Percentiles rank a stretch among this genome's conserved stretches.
These are phyloP conservation scores for Lentinula sp. DNA, from an alignment of 768 basidiomycete species.

Conservation along the genomic window DNA sequence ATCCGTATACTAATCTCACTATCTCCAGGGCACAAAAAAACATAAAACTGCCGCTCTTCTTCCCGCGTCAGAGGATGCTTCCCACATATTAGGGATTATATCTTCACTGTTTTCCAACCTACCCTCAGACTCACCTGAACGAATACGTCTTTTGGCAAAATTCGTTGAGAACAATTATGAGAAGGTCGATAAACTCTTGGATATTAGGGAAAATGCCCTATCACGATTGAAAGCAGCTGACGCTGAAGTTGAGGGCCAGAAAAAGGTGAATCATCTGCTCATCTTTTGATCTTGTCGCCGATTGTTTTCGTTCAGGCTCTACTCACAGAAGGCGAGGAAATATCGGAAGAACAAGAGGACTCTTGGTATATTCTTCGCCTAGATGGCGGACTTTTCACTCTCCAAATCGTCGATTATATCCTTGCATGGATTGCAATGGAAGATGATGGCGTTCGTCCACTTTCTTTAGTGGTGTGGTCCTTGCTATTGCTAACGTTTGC, in stretches of 20 bases:
- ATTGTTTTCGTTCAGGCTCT: constrained; percentile 35
- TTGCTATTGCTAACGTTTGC: neutral
- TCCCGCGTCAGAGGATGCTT: constrained; percentile 72
- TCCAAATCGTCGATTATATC: constrained; percentile 92
- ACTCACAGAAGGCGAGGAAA: constrained; percentile 47
- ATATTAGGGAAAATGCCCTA: constrained; percentile 71
- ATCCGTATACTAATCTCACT: constrained; percentile 9
- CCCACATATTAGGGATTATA: constrained; percentile 84
- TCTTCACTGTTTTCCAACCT: constrained; percentile 86
- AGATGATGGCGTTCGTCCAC: constrained; percentile 82
- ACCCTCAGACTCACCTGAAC: constrained; percentile 73
- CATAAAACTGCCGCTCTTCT: constrained; percentile 40
- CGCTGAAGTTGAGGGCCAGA: constrained; percentile 61
- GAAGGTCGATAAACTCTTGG: constrained; percentile 90
- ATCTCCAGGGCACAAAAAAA: constrained; percentile 50
- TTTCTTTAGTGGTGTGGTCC: neutral
- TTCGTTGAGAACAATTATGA: constrained; percentile 93
- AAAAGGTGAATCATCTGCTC: constrained; percentile 39
- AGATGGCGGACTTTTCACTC: constrained; percentile 80
- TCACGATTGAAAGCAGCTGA: constrained; percentile 56
- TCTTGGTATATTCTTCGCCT: constrained; percentile 80
- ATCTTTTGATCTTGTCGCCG: neutral
- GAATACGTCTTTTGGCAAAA: constrained; percentile 82
- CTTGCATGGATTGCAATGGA: constrained; percentile 96
- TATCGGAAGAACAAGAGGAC: constrained; percentile 61